Evolutionary conservation across 2,329 filamentous ascomycete genomes (phyloP), one percentile per base, ranked within the genome.

Genomic region (Ophiostoma populinum): DNA sequence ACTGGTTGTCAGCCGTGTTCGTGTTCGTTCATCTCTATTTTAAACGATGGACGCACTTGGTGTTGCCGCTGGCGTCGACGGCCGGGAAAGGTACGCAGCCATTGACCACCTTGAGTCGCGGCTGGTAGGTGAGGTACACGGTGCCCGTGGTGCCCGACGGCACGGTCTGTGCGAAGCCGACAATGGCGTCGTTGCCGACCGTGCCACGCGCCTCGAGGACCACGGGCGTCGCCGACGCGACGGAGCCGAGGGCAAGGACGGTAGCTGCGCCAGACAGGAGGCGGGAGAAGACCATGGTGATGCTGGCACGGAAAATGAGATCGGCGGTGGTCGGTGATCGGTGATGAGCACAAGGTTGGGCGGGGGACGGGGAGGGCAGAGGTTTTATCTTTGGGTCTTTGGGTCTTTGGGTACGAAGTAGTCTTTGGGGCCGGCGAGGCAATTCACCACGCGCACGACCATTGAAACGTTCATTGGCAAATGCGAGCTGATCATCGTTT

Each of bases 11-110:
- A n/a, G n/a, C n/a, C n/a, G n/a, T n/a, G n/a, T n/a, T n/a, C n/a
- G n/a, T n/a, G n/a, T n/a, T n/a, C n/a, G n/a, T n/a, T n/a, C n/a
- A n/a, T n/a, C n/a, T n/a, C n/a, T n/a, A n/a, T n/a, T n/a, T n/a
- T n/a, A n/a, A n/a, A n/a, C n/a, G n/a, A n/a, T n/a, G n/a, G n/a
- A n/a, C n/a, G 13, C 6, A 19, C n/a, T 61, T 57, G 12, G 65
- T 73, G 43, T 75, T 59, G 3, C 71, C 72, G 0, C 54, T 49
- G 1, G 58, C 58, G 41, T 76, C 65, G 2, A 76, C 70, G 2
- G 64, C 70, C 0, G 70, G 70, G 46, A 71, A 76, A 0, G 70
- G 68, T 7, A 75, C 70, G 41, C 71, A 76, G 30, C 71, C 70
- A 44, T 67, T 66, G 13, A 59, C 57, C 5, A 74, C 62, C 9